Conservation (phyloP, 1,284 basidiomycete genomes). For the Marasmius tenuissimus region DNA sequence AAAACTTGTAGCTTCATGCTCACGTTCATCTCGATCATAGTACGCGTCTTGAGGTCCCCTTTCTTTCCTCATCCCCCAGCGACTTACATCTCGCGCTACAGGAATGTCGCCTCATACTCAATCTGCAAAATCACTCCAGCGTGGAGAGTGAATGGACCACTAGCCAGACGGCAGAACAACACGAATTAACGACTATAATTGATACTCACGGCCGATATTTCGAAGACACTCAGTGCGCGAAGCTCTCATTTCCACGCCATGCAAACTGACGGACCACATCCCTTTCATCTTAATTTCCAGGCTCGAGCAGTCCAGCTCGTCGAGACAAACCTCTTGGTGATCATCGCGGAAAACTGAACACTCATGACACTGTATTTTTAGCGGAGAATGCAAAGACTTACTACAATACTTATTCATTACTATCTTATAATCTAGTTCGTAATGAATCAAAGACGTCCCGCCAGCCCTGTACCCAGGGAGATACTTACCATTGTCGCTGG, state of each 20-base stretch:
- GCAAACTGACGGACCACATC: not conserved
- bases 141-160: conserved; percentile 7
- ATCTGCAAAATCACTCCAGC: conserved; percentile 23
- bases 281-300: not conserved
- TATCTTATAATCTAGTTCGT: no score
- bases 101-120: conserved; percentile 30
- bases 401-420: no score
- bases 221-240: conserved; percentile 4
- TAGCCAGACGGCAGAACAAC: conserved; percentile 13
- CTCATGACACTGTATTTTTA: no score
- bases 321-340: no score
- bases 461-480: no score
- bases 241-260: not conserved
- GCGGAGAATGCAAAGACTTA: no score
- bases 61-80: not conserved
- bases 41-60: not conserved
- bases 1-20: not conserved
- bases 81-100: conserved; percentile 4
- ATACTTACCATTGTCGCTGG: no score
- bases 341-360: no score
- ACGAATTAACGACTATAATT: conserved; percentile 27
- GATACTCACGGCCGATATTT: conserved; percentile 9
- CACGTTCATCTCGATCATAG: conserved; percentile 13
- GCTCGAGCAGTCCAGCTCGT: not conserved
- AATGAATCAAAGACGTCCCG: no score